Base-by-base conservation (phyloP, 1,139 yeast species). In the Zygoascus meyerae region DNA sequence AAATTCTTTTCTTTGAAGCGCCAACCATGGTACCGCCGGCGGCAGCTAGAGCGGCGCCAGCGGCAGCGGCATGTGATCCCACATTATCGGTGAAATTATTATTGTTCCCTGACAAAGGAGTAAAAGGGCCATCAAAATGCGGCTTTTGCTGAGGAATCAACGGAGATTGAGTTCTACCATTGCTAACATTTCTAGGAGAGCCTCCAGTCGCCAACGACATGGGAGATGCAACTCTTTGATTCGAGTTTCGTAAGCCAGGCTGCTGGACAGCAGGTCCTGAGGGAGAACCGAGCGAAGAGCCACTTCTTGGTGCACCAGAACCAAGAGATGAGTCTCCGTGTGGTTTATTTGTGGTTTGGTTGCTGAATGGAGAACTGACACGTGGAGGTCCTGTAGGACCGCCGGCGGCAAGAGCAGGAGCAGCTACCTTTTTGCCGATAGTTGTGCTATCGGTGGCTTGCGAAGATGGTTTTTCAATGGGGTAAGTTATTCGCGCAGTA, bases 401-500 rank as follows among this genome's bases (percentile, higher is more conserved):
- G 14, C 15, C 41, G 7, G 41, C 29, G 4, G 32, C 11, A 16
- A n/a, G 29, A 21, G 39, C 30, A 4, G 45, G 40, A 12, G 35
- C 16, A 21, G 33, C 8, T 8, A 38, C 34, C 9, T 11, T 12
- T 8, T 40, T 34, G 9, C 40, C 17, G 5, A 10, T 29, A 11
- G 34, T 32, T 11, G 34, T 30, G 29, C 28, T 28, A 40, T 30
- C 17, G 11, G 33, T 12, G 6, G 34, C 33, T 16, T 21, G 50
- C 29, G 40, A 42, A 34, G 21, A 34, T 9, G 48, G 50, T 21
- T 46, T 36, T 14, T 59, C 64, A 7, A 68, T 52, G 2, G 65
- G 70, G 47, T 67, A 67, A 50, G 65, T 66, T 52, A 67, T 67
- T 38, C 70, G 56, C 11, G 67, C 53, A 9, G 72, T 69, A 48